Evolutionary conservation across 352 stramenopile species (phyloP), one percentile per base, ranked within the genome.

Genomic region (Phytophthora pini): DNA sequence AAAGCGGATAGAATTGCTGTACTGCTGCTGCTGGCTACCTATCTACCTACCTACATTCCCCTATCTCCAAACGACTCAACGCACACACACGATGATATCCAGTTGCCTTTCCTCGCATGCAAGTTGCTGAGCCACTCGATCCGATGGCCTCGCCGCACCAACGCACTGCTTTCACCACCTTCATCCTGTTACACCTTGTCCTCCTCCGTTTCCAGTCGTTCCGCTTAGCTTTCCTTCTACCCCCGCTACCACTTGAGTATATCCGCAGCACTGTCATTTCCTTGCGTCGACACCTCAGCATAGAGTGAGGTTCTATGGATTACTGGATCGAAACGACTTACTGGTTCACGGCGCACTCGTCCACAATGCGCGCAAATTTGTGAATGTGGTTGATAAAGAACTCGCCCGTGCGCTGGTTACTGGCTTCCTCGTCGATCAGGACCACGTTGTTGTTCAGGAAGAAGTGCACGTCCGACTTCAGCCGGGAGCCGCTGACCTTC

Each of bases 321-420:
- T 48, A 40, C 20, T 39, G 15, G 40, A 39, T 59, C 55, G 44
- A 24, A 64, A 44, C n/a, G 26, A 70, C 57, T 67, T 77, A 80
- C 68, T 87, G 80, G 65, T 65, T 74, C 45, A 82, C 72, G 51
- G 76, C 82, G 72, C 84, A 94, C 57, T 91, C 84, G 72, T 95
- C 87, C 52, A 96, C 87, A 68, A 94, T 90, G 62, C 88, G 86
- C 65, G 87, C 84, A 39, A 94, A 93, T 77, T 81, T 84, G 65
- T 93, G 77, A 74, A 96, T 96, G 80, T 96, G 87, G 76, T 88
- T 92, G 66, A 96, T 77, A 79, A 95, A 96, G 82, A 93, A 96
- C 72, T 94, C 84, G 73, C 87, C 85, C 62, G 85, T 92, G 66
- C 88, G 87, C 76, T 96, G 88, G 74, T 89, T 89, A 76, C 77